phyloP scores from a whole-genome alignment of 176 grass and related monocot genomes.

The Puccinellia tenuiflora region DNA sequence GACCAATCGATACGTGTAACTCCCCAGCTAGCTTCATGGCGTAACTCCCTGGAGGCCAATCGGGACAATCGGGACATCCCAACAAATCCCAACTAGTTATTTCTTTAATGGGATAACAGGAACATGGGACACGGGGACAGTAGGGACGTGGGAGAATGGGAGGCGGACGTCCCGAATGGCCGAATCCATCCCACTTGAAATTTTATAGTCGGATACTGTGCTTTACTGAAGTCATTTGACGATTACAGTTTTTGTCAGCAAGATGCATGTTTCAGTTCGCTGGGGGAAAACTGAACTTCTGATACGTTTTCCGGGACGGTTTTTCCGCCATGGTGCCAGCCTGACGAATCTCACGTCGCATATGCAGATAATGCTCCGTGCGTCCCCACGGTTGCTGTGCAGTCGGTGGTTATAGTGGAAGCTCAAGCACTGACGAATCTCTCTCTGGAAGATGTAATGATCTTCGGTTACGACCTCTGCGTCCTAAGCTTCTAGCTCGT shows the following conservation, averaged over 20 bases:
- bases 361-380: neutral
- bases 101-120: too few species aligned
- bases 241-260: neutral
- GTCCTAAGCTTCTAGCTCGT: neutral
- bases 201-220: too few species aligned
- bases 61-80: too few species aligned
- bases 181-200: too few species aligned
- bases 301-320: neutral
- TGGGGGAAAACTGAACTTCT: neutral
- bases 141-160: too few species aligned
- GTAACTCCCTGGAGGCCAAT: too few species aligned
- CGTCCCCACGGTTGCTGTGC: neutral
- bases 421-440: constrained; percentile 1
- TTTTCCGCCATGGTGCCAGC: neutral
- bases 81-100: too few species aligned
- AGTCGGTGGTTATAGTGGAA: constrained; percentile 20
- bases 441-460: neutral
- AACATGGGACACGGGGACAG: too few species aligned
- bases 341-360: neutral
- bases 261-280: neutral
- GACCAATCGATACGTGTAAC: too few species aligned
- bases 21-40: too few species aligned
- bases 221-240: neutral
- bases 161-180: too few species aligned
- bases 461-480: neutral